A percentile compares a stretch with the other conserved stretches of the same genome.
phyloP scores from a whole-genome alignment of 371 early-diverging fungal species.

The Smittium mucronatum region DNA sequence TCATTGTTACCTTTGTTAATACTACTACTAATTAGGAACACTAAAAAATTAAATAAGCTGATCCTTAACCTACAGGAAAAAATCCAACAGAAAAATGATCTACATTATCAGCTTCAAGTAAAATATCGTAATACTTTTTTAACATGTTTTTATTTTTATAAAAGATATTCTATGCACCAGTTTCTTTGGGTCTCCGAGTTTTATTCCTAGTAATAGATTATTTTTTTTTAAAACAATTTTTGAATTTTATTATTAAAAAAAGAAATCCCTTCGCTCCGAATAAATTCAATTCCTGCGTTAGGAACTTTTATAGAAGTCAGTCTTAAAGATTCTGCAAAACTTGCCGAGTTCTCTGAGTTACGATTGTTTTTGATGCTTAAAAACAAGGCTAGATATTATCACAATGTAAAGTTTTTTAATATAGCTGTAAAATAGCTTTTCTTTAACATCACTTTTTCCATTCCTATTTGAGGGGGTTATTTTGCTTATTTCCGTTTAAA shows the following conservation, averaged over 20 bases:
- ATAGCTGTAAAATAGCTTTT: background rate
- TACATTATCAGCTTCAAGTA: background rate
- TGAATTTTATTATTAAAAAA: background rate
- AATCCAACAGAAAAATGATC: background rate
- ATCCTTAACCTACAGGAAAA: background rate
- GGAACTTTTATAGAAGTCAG: slow-evolving; percentile 30
- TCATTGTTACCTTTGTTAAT: background rate
- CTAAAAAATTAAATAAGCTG: background rate
- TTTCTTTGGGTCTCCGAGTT: too few relatives aligned
- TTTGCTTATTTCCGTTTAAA: too few relatives aligned
- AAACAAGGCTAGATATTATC: slow-evolving; percentile 27
- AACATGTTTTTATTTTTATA: background rate
- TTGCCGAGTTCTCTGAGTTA: slow-evolving; percentile 15
- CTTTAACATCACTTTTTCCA: too few relatives aligned
- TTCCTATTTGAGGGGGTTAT: too few relatives aligned
- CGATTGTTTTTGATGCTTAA: slow-evolving; percentile 28
- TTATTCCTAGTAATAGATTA: too few relatives aligned
- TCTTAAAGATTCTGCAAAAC: slow-evolving; percentile 18
- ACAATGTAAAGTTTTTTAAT: slow-evolving; percentile 12
- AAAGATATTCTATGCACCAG: background rate
- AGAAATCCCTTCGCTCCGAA: slow-evolving; percentile 14
- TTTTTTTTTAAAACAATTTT: background rate
- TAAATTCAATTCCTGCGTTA: slow-evolving; percentile 21
- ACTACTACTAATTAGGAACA: background rate
- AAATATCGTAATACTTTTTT: background rate